These are phyloP conservation scores for Phytopythium aichiense DNA, from an alignment of 352 stramenopile genomes.

Conservation along the genomic window DNA sequence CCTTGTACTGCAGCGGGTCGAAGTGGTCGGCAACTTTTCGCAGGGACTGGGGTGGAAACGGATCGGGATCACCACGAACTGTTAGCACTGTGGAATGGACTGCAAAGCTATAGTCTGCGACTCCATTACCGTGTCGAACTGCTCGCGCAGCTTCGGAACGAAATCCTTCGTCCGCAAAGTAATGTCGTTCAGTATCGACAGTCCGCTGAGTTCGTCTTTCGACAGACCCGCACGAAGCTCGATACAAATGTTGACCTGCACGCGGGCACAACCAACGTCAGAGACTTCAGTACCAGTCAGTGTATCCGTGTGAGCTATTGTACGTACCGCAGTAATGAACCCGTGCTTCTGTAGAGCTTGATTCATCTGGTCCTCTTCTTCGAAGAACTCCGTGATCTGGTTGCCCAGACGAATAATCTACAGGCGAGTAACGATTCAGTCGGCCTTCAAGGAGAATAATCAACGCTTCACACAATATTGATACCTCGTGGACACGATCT, in stretches of 20 bases:
- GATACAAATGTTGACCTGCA: conserved; percentile 74
- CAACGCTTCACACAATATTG: conserved; percentile 4
- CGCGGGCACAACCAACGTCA: conserved; percentile 2
- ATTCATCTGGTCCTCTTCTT: conserved; percentile 78
- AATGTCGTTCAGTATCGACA: conserved; percentile 63
- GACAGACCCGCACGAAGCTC: conserved; percentile 45
- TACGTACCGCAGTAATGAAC: conserved; percentile 65
- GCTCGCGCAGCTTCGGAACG: conserved; percentile 55
- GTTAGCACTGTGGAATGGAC: neutral
- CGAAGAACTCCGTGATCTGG: conserved; percentile 54
- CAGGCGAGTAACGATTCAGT: conserved; percentile 1
- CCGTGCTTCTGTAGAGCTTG: conserved; percentile 47
- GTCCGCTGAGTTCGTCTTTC: conserved; percentile 32
- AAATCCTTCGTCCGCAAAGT: conserved; percentile 66
- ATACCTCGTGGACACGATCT: conserved; percentile 66
- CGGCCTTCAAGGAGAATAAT: conserved; percentile 2
- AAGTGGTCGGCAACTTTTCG: conserved; percentile 65
- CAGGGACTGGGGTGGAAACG: conserved; percentile 41
- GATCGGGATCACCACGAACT: neutral
- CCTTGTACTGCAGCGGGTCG: conserved; percentile 68
- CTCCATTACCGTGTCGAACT: conserved; percentile 66
- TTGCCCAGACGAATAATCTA: conserved; percentile 59
- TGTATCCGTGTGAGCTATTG: neutral
- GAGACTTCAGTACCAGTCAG: neutral
- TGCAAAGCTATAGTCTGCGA: neutral